Evolutionary conservation across 2,329 filamentous ascomycete genomes (phyloP), one percentile per base, ranked within the genome.

Genomic region (Sporothrix schenckii): DNA sequence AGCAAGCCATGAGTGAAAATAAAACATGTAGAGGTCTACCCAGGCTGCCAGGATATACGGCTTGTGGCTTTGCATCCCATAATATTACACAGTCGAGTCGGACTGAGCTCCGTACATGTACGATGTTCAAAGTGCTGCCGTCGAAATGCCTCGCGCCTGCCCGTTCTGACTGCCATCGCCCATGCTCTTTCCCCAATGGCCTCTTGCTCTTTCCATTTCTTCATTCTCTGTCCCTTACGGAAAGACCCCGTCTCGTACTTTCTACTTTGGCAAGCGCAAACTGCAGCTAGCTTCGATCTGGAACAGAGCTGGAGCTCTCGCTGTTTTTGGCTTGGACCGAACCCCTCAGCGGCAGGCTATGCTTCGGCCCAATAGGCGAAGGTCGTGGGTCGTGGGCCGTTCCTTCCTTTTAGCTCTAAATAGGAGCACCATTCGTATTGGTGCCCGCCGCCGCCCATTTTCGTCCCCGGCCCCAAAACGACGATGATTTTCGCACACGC

Each of bases 381-480:
- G 9, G 44, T 47, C 47, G 68, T 63, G 41, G 56, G 27, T 34
- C 68, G 66, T 70, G 71, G 69, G 66, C 71, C 71, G 71, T 72
- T 69, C 71, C 71, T 72, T 70, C 69, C 68, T 66, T 50, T 50
- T 70, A 61, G 66, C 66, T 61, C 19, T 24, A 13, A 68, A 47
- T 34, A 58, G 16, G 50, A 47, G 66, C 65, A 47, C 44, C 50
- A 61, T 69, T 60, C 53, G 14, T 56, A 24, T 34, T 58, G 66
- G 53, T 58, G 66, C 65, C 65, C 66, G 52, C 53, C 30, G 21
- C 30, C 39, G 49, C 65, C 50, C 49, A 66, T 44, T 50, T 24
- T 41, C 27, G n/a, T 39, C 21, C 41, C 47, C 11, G 58, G 39
- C 21, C 60, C 41, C 39, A 49, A 63, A n/a, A 24, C 11, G 56